These are phyloP conservation scores for Deakozyma indianensis DNA, from an alignment of 805 yeast genomes.

Conservation along the genomic window DNA sequence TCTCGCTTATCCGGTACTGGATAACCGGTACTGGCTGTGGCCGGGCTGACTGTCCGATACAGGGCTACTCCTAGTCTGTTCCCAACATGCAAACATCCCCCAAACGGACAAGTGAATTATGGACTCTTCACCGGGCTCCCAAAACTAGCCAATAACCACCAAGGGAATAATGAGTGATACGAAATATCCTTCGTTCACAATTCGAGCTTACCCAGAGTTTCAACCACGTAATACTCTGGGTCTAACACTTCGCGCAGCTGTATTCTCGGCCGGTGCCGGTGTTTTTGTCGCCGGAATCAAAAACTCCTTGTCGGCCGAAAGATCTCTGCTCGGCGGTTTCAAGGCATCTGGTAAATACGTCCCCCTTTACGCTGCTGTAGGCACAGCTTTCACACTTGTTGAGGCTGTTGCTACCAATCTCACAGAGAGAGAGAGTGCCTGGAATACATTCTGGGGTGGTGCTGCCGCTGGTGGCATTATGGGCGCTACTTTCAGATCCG, in stretches of 20 bases:
- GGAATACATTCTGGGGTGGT: constrained; percentile 40
- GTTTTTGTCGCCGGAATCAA: constrained; percentile 33
- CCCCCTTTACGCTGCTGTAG: constrained; percentile 29
- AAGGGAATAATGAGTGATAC: constrained; percentile 5
- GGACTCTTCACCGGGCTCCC: background rate
- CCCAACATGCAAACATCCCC: too few species aligned
- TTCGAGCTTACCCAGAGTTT: constrained; percentile 30
- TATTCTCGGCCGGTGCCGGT: constrained; percentile 31
- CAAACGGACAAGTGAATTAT: too few species aligned
- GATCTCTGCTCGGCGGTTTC: constrained; percentile 18
- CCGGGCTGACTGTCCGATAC: too few species aligned
- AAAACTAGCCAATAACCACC: background rate
- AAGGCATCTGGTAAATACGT: constrained; percentile 15
- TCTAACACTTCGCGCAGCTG: constrained; percentile 33
- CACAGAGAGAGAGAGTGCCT: constrained; percentile 47
- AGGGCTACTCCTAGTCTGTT: too few species aligned
- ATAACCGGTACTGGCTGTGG: too few species aligned
- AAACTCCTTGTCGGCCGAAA: constrained; percentile 17
- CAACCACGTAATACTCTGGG: constrained; percentile 41
- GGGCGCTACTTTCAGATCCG: constrained; percentile 22
- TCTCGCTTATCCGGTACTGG: too few species aligned
- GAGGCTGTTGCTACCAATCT: constrained; percentile 39
- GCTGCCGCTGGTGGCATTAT: constrained; percentile 30
- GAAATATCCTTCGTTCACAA: constrained; percentile 13
- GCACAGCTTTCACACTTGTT: constrained; percentile 31